These are phyloP conservation scores for Elsinoe necatrix DNA, from an alignment of 2,329 filamentous ascomycete species.

Conservation along the genomic window DNA sequence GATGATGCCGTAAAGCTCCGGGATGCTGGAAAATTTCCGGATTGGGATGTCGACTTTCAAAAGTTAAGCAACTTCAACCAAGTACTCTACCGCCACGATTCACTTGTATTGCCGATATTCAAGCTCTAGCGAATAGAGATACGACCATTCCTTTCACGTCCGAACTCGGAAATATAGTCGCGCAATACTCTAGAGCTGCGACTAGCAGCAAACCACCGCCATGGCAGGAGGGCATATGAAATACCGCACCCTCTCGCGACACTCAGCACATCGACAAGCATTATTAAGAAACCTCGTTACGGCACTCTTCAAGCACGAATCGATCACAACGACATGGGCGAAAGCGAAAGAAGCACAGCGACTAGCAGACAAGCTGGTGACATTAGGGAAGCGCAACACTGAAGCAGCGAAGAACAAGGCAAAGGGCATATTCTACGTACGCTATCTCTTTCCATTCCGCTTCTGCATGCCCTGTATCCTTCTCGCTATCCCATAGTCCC, in stretches of 20 bases:
- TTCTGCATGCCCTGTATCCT: neutral
- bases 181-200: neutral
- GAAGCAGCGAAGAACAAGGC: constrained; percentile 68
- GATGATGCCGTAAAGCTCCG: constrained; percentile 10
- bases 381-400: constrained; percentile 85
- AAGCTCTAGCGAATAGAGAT: no score
- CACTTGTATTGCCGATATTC: no score
- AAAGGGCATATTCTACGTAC: constrained; percentile 69
- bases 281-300: constrained; percentile 93
- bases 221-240: constrained; percentile 85
- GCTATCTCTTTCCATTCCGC: constrained; percentile 27
- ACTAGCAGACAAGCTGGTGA: constrained; percentile 88
- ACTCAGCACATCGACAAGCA: constrained; percentile 80
- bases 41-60: constrained; percentile 5
- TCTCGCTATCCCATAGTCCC: neutral
- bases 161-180: no score
- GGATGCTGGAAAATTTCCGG: constrained; percentile 13
- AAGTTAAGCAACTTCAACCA: neutral
- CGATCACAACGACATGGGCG: constrained; percentile 87
- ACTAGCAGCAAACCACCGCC: constrained; percentile 19
- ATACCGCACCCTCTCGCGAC: constrained; percentile 80
- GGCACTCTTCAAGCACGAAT: constrained; percentile 85
- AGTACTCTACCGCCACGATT: neutral
- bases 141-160: no score
- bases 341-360: constrained; percentile 97